Evolutionary conservation across 805 yeast genomes (phyloP).

Genomic region (Saccharomycopsis schoenii): DNA sequence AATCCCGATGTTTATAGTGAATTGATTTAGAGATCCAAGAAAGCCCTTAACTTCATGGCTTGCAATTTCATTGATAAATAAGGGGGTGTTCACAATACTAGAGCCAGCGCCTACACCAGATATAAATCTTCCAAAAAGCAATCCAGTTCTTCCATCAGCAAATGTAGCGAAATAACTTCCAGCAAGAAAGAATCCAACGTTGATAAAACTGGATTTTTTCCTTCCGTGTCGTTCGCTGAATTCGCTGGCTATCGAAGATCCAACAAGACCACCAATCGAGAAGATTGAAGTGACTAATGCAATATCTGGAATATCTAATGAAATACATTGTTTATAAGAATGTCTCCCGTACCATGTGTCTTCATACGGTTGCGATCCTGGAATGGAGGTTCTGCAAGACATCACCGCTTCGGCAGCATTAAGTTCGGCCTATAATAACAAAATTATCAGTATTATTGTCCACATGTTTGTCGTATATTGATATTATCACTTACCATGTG

Average conservation of each 20-base stretch:
- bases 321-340: constrained; percentile 36
- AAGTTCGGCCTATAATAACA: constrained; percentile 50
- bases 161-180: constrained; percentile 57
- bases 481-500: constrained; percentile 45
- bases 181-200: constrained; percentile 40
- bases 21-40: constrained; percentile 85
- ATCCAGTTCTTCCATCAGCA: constrained; percentile 32
- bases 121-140: constrained; percentile 62
- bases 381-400: constrained; percentile 36
- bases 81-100: constrained; percentile 75
- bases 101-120: constrained; percentile 85
- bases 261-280: constrained; percentile 77
- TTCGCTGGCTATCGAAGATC: constrained; percentile 61
- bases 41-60: constrained; percentile 63
- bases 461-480: background rate
- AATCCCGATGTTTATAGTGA: constrained; percentile 78
- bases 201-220: constrained; percentile 39
- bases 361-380: constrained; percentile 20
- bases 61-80: constrained; percentile 71
- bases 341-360: constrained; percentile 31
- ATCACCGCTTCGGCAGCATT: constrained; percentile 78
- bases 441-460: background rate
- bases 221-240: constrained; percentile 61
- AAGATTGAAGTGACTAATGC: constrained; percentile 73
- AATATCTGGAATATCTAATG: constrained; percentile 43